Conservation (phyloP, 1,284 basidiomycete genomes). For the Rhodotorula sp. region DNA sequence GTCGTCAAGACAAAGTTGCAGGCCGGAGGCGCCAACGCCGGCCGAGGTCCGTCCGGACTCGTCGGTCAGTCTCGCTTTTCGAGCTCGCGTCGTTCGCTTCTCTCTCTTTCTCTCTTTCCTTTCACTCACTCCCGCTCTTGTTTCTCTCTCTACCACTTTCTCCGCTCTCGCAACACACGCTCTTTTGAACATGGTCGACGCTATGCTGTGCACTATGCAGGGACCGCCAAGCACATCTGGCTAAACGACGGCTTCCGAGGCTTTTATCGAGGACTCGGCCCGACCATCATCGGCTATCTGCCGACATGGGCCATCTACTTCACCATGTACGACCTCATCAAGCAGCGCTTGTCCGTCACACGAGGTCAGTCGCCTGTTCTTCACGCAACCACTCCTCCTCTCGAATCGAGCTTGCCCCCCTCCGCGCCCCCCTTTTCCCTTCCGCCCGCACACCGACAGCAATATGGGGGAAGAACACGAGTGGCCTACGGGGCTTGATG, state of each 20-base stretch:
- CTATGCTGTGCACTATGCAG: constrained; percentile 42
- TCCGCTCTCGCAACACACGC: neutral
- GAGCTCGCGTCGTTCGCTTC: constrained; percentile 4
- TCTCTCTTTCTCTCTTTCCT: neutral
- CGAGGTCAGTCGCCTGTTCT: constrained; percentile 42
- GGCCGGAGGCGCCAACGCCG: constrained; percentile 60
- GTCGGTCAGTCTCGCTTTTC: constrained; percentile 56
- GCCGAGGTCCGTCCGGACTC: constrained; percentile 57
- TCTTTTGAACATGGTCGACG: neutral
- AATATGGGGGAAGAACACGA: neutral
- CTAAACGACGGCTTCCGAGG: constrained; percentile 75
- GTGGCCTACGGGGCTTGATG: constrained; percentile 29
- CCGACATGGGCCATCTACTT: constrained; percentile 99
- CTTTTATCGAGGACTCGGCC: constrained; percentile 87
- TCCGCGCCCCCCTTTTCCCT: no score
- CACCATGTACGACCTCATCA: constrained; percentile 92
- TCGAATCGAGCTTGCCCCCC: neutral
- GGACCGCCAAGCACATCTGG: constrained; percentile 69
- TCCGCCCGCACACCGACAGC: neutral
- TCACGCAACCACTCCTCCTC: neutral
- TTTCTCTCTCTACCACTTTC: neutral
- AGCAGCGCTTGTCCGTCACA: constrained; percentile 62
- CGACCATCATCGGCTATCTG: constrained; percentile 90
- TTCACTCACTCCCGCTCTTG: constrained; percentile 14
- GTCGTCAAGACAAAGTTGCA: constrained; percentile 97